These are phyloP conservation scores for Phytophthora sojae DNA, from an alignment of 352 stramenopile genomes.

Conservation along the genomic window DNA sequence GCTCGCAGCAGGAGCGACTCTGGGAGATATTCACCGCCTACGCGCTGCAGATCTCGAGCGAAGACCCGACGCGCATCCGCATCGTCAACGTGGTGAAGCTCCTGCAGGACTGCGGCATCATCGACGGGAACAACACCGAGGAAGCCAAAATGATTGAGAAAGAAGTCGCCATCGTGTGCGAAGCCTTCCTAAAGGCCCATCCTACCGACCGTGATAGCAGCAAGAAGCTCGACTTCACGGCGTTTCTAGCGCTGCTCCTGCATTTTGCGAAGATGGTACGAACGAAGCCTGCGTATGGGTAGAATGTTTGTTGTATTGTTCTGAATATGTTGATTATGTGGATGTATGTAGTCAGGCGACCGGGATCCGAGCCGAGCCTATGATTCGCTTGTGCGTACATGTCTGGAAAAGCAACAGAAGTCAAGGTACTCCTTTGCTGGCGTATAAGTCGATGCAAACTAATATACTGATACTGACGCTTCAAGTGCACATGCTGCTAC, in stretches of 20 bases:
- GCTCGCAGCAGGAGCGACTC: constrained; percentile 72
- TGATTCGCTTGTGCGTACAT: constrained; percentile 70
- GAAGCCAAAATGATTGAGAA: constrained; percentile 75
- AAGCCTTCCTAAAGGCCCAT: constrained; percentile 69
- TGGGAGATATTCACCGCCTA: constrained; percentile 86
- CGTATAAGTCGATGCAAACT: neutral
- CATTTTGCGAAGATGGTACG: constrained; percentile 78
- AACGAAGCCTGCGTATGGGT: too few species aligned
- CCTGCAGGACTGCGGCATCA: constrained; percentile 80
- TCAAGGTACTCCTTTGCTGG: constrained; percentile 30
- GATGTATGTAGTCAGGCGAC: constrained; percentile 54
- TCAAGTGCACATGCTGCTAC: neutral
- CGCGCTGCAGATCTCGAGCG: constrained; percentile 75
- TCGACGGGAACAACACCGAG: constrained; percentile 58
- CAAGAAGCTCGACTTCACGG: constrained; percentile 78
- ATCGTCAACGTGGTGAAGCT: constrained; percentile 74
- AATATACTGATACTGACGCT: neutral
- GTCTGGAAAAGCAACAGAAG: constrained; percentile 76
- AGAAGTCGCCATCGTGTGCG: constrained; percentile 80
- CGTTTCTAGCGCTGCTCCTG: constrained; percentile 70
- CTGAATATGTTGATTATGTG: constrained; percentile 1
- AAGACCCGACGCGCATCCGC: constrained; percentile 80
- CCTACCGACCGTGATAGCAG: constrained; percentile 63
- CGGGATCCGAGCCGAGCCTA: constrained; percentile 59
- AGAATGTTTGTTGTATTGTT: neutral